phyloP scores from a whole-genome alignment of 768 basidiomycete genomes.

The Boletellus sp. region DNA sequence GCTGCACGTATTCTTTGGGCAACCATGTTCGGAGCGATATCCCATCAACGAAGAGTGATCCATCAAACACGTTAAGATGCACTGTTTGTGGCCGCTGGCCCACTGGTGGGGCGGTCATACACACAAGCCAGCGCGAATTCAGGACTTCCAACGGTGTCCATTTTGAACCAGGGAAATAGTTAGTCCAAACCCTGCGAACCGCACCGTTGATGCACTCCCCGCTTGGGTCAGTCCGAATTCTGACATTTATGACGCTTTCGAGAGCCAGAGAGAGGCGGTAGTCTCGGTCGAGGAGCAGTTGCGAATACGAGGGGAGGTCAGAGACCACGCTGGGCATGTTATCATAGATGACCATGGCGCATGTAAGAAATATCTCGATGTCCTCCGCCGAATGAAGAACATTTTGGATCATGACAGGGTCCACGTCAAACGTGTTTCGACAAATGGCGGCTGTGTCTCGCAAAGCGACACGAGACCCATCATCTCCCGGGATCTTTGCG shows the following conservation, averaged over 20 bases:
- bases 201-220: constrained; percentile 30
- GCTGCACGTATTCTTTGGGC: constrained; percentile 5
- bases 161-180: constrained; percentile 20
- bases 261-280: constrained; percentile 31
- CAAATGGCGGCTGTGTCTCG: constrained; percentile 20
- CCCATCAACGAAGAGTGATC: constrained; percentile 23
- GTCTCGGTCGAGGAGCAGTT: constrained; percentile 29
- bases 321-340: constrained; percentile 19
- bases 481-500: neutral
- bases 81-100: constrained; percentile 26
- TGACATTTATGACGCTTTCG: constrained; percentile 14
- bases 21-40: constrained; percentile 16
- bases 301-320: constrained; percentile 7
- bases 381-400: constrained; percentile 24
- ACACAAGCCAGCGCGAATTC: constrained; percentile 31
- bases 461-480: constrained; percentile 4
- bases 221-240: constrained; percentile 5
- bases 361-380: constrained; percentile 30
- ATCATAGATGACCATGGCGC: constrained; percentile 30
- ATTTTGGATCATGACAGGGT: neutral
- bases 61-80: constrained; percentile 37
- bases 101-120: constrained; percentile 16
- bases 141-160: constrained; percentile 23
- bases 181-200: constrained; percentile 29
- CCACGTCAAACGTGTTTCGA: constrained; percentile 30